Evolutionary conservation across 345 rosid species (phyloP), one percentile per base, ranked within the genome.

Genomic region (Turnera subulata): DNA sequence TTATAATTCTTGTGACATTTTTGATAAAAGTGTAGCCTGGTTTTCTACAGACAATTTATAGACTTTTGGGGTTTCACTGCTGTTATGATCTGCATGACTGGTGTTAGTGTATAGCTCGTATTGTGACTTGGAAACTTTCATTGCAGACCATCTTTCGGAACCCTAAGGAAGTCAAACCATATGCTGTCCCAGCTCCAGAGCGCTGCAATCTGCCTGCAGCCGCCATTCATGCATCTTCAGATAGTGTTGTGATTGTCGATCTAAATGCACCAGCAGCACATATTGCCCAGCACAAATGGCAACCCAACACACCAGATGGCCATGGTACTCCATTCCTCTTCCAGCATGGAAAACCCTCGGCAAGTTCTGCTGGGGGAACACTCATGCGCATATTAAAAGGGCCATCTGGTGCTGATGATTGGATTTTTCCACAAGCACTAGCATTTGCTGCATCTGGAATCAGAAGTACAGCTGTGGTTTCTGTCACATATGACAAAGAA

Each of bases 131-230:
- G 16, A 26, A 24, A 37, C 55, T 47, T 70, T 61, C 50, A 70
- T 67, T 56, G 63, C 88, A 93, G 99, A 89, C 97, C 54, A 93
- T 93, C 60, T 93, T 93, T 56, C 79, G 95, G 62, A 90, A 90
- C 67, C 99, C 97, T 18, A 82, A 76, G 61, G 95, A 81, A 69
- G 78, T 93, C 59, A 90, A 81, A 64, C 86, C 89, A 29, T 90
- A 89, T 73, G 51, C 68, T 50, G 84, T 93, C 71, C 83, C 88
- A 50, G 65, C 74, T 53, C 90, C 95, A 13, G 99, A 90, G 53
- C 88, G 86, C 55, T 93, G 99, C 86, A 93, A 93, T 76, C 73
- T 93, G 67, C 99, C 99, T 32, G 99, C 97, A 20, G 80, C 97
- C 49, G 86, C 88, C 40, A 93, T 90, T 72, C 89, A 73, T 69